Conservation (phyloP, 768 basidiomycete species). For the Pleurotus tuoliensis region DNA sequence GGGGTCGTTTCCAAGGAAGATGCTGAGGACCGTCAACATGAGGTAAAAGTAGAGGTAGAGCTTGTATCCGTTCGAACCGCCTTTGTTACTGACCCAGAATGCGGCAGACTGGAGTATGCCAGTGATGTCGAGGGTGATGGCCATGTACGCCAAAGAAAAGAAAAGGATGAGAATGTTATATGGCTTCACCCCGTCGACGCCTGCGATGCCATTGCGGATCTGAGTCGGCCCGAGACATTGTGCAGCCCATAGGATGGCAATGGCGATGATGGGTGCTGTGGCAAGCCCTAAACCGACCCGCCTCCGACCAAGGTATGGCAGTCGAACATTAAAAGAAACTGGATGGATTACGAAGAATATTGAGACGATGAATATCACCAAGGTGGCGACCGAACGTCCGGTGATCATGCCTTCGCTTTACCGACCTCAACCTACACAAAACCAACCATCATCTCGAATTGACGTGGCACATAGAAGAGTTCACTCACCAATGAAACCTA, state of each 20-base stretch:
- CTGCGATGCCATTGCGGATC: slow-evolving; percentile 12
- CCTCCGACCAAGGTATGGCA: slow-evolving; percentile 20
- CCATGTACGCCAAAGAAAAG: slow-evolving; percentile 88
- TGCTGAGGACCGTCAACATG: slow-evolving; percentile 74
- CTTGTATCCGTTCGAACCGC: slow-evolving; percentile 66
- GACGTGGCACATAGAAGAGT: too few relatives aligned
- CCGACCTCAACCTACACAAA: too few relatives aligned
- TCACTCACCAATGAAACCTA: too few relatives aligned
- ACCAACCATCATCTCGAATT: too few relatives aligned
- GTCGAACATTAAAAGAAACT: slow-evolving; percentile 28
- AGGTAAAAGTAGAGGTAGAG: slow-evolving; percentile 81
- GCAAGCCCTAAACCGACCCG: slow-evolving; percentile 27
- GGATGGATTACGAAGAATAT: slow-evolving; percentile 43
- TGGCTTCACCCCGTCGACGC: slow-evolving; percentile 69
- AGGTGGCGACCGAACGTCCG: slow-evolving; percentile 40
- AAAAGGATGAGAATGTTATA: slow-evolving; percentile 94
- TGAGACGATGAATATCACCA: slow-evolving; percentile 45
- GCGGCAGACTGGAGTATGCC: slow-evolving; percentile 85
- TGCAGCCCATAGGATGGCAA: slow-evolving; percentile 45
- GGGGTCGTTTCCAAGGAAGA: slow-evolving; percentile 90
- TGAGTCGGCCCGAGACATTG: slow-evolving; percentile 36
- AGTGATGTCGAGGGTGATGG: slow-evolving; percentile 86
- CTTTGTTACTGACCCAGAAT: slow-evolving; percentile 82
- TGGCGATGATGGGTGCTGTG: slow-evolving; percentile 46
- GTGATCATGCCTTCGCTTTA: slow-evolving; percentile 26